A percentile compares a stretch with the other conserved stretches of the same genome.
These are phyloP conservation scores for Geosiphon pyriformis DNA, from an alignment of 192 early-diverging fungal species.

Conservation along the genomic window DNA sequence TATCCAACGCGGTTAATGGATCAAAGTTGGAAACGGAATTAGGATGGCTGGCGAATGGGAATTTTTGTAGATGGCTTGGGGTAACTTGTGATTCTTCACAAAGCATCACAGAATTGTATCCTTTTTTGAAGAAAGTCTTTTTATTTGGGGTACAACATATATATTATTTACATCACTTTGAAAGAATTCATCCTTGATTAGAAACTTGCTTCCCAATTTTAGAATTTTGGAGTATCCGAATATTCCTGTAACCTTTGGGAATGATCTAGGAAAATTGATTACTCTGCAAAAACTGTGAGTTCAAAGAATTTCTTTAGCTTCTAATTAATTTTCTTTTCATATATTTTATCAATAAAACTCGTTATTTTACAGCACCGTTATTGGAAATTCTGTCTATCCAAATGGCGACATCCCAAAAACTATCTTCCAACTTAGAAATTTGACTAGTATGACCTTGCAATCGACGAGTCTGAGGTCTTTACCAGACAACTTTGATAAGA, in stretches of 20 bases:
- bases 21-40: neutral
- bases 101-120: conserved; percentile 5
- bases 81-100: conserved; percentile 11
- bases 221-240: neutral
- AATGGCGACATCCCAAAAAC: neutral
- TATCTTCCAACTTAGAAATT: neutral
- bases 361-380: conserved; percentile 1
- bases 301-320: neutral
- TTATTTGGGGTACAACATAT: neutral
- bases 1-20: neutral
- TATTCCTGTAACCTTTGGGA: neutral
- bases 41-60: neutral
- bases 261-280: neutral
- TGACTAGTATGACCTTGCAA: neutral
- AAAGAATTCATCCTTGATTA: neutral
- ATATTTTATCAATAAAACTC: neutral
- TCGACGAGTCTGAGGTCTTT: neutral
- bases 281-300: conserved; percentile 7
- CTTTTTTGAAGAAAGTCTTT: neutral
- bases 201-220: neutral
- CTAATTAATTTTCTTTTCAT: neutral
- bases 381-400: neutral
- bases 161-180: neutral
- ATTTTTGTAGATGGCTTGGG: conserved; percentile 15
- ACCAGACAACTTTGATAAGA: conserved; percentile 12